Conservation (phyloP, 2,329 filamentous ascomycete genomes). For the Volutella citrinella region DNA sequence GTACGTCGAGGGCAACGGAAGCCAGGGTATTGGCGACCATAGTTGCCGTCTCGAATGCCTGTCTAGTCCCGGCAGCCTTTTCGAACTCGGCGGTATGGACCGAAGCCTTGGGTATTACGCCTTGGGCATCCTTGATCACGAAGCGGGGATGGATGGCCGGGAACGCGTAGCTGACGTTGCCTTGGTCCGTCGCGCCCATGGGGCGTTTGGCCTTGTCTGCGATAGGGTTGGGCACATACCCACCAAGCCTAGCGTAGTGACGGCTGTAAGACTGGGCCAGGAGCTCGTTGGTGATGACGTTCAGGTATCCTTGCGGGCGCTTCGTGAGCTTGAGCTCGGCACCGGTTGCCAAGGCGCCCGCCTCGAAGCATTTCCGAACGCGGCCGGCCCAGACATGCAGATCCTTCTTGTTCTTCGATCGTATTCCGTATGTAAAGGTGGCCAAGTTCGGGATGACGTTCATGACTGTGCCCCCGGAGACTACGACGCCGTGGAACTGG, state of each 20-base stretch:
- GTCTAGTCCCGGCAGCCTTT: slow-evolving; percentile 44
- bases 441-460: slow-evolving; percentile 42
- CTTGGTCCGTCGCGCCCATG: slow-evolving; percentile 24
- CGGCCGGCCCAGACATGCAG: slow-evolving; percentile 19
- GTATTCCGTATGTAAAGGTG: slow-evolving; percentile 57
- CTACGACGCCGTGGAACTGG: slow-evolving; percentile 18
- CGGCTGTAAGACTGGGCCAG: slow-evolving; percentile 21
- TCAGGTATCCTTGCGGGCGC: slow-evolving; percentile 27
- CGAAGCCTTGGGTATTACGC: slow-evolving; percentile 24
- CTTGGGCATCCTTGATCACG: slow-evolving; percentile 23
- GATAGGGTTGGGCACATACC: slow-evolving; percentile 19
- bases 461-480: slow-evolving; percentile 14
- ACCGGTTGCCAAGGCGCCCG: slow-evolving; percentile 27
- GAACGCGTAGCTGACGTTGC: slow-evolving; percentile 28
- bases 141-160: slow-evolving; percentile 25
- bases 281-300: slow-evolving; percentile 28
- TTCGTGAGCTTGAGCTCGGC: slow-evolving; percentile 34
- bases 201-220: slow-evolving; percentile 24
- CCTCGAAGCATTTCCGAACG: slow-evolving; percentile 25
- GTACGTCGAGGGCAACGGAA: slow-evolving; percentile 45
- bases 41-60: slow-evolving; percentile 44
- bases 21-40: slow-evolving; percentile 47
- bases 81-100: slow-evolving; percentile 55
- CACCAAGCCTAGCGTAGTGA: slow-evolving; percentile 21
- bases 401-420: slow-evolving; percentile 39